These are phyloP conservation scores for Myrica gale DNA, from an alignment of 306 rosid genomes.

Conservation along the genomic window DNA sequence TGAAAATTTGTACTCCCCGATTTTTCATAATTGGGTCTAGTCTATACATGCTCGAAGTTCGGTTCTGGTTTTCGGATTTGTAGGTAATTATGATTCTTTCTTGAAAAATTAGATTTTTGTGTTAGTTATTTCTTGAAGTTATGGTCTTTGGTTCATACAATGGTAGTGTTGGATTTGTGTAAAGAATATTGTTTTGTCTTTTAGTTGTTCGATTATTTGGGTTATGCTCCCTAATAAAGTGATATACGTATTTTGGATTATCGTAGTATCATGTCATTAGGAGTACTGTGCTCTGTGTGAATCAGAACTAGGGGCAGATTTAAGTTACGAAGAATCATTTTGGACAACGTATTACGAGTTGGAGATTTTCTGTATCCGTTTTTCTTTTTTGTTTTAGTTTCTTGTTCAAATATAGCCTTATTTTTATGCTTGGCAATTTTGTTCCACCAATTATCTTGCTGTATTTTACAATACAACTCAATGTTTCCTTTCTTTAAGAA, in stretches of 20 bases:
- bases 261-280: background rate
- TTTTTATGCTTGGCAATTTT: background rate
- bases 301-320: background rate
- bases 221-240: background rate
- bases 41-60: background rate
- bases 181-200: slow-evolving; percentile 12
- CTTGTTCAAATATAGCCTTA: background rate
- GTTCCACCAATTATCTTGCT: background rate
- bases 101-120: background rate
- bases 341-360: background rate
- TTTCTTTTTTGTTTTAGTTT: background rate
- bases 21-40: background rate
- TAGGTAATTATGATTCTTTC: background rate
- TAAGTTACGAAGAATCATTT: background rate
- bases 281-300: too few relatives aligned
- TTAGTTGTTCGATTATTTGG: background rate
- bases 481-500: too few relatives aligned
- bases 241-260: background rate
- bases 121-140: background rate
- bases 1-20: background rate
- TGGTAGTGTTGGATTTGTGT: background rate
- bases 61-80: background rate
- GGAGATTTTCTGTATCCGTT: background rate
- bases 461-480: too few relatives aligned
- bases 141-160: slow-evolving; percentile 1